Percentiles rank a stretch among this genome's conserved stretches.
These are phyloP conservation scores for Trypanosoma brucei DNA, from an alignment of 208 protist genomes.

Conservation along the genomic window DNA sequence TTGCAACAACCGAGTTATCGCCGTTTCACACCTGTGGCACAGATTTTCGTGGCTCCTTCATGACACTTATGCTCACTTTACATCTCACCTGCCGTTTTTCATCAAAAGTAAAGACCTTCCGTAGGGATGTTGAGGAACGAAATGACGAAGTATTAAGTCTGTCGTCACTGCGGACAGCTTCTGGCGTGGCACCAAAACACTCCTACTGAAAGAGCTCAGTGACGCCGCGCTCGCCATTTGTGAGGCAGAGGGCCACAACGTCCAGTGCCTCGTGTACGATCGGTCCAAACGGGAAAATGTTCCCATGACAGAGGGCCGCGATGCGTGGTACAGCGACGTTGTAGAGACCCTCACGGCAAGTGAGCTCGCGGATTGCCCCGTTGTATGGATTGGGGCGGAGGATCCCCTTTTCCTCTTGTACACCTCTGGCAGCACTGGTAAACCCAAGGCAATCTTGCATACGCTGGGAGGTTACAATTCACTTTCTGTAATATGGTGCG, in stretches of 20 bases:
- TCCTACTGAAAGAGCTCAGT: slow-evolving; percentile 86
- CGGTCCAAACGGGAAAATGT: slow-evolving; percentile 40
- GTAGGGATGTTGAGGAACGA: background rate
- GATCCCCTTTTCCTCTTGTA: slow-evolving; percentile 97
- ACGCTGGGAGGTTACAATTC: slow-evolving; percentile 89
- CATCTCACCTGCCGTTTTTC: too few species aligned
- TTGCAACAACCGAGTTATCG: too few species aligned
- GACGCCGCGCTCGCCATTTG: slow-evolving; percentile 71
- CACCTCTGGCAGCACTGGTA: slow-evolving; percentile 96
- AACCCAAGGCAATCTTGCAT: slow-evolving; percentile 95
- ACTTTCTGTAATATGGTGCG: too few species aligned
- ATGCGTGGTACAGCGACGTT: slow-evolving; percentile 74
- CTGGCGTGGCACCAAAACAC: slow-evolving; percentile 79
- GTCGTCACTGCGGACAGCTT: slow-evolving; percentile 80
- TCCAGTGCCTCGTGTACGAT: slow-evolving; percentile 52
- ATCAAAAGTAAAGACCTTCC: background rate
- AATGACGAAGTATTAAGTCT: slow-evolving; percentile 27
- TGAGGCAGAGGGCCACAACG: slow-evolving; percentile 14
- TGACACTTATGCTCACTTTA: too few species aligned
- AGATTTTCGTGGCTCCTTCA: too few species aligned
- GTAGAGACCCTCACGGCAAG: slow-evolving; percentile 23
- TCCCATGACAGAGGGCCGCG: slow-evolving; percentile 52
- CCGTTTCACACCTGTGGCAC: too few species aligned
- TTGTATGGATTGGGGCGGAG: slow-evolving; percentile 92
- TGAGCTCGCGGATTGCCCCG: slow-evolving; percentile 43